Percentiles rank a stretch among this genome's conserved stretches.
These are phyloP conservation scores for Diaporthe sp. DNA, from an alignment of 2,329 filamentous ascomycete genomes.

Conservation along the genomic window DNA sequence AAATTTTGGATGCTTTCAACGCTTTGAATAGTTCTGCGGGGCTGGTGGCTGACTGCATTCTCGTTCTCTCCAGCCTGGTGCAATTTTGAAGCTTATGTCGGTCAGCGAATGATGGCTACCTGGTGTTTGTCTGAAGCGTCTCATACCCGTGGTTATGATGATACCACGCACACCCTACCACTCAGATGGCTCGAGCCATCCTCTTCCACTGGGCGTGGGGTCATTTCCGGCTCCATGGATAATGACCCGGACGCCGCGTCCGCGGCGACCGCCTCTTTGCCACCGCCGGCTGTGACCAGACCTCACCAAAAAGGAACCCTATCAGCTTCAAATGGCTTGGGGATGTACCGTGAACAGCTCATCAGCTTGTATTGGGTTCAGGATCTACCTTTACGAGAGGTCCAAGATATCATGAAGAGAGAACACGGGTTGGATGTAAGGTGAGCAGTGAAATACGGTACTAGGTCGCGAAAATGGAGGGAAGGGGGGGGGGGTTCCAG, in stretches of 20 bases:
- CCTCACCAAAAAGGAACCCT: too few species aligned
- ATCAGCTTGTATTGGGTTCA: constrained; percentile 21
- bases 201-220: too few species aligned
- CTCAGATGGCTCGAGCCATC: neutral
- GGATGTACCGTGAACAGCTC: neutral
- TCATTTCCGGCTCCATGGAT: too few species aligned
- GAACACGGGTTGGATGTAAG: constrained; percentile 28
- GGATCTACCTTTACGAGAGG: constrained; percentile 12
- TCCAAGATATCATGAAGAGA: constrained; percentile 10
- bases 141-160: neutral
- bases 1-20: neutral
- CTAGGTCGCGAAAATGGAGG: neutral
- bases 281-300: neutral
- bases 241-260: too few species aligned
- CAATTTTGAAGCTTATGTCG: too few species aligned
- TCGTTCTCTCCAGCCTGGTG: neutral
- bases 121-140: neutral
- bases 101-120: neutral
- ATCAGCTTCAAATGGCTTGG: neutral
- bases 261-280: neutral
- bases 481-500: too few species aligned
- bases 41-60: neutral
- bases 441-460: neutral
- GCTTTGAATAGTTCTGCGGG: neutral
- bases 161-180: too few species aligned